Base-by-base conservation (phyloP, 306 rosid species). In the Lablab purpureus region DNA sequence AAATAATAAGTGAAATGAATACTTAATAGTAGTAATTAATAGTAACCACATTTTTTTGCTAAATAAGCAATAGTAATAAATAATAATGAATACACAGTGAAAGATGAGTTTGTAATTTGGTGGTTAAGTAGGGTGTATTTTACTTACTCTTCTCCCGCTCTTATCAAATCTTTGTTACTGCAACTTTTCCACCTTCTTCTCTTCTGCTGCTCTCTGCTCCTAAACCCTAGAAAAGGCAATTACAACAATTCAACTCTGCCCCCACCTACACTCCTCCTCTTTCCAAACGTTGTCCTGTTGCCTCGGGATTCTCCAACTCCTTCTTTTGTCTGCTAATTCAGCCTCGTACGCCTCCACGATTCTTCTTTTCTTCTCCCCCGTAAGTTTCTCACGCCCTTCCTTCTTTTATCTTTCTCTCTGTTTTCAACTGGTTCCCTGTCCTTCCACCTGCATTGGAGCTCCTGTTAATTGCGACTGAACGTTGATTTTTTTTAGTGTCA, bases 121-220 rank as follows among this genome's bases (percentile, higher is more conserved):
- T 25, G 27, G 69, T 58, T 28, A 4, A 36, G 0, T 4, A 2
- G 5, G 56, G 67, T 13, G 37, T 64, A 10, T 22, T 22, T 10
- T 22, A 7, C 12, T 34, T 11, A 28, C 10, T 5, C 0, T 4
- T 51, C 87, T 84, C 81, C 81, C 87, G 84, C 87, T 75, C 84
- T 40, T 63, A 7, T 36, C 74, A 64, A 60, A 59, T 79, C 41
- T 47, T 25, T 59, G 15, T 13, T 4, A 2, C 71, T 21, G 71
- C 77, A 43, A 3, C 55, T 54, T 54, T 17, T 34, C 1, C 5
- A 17, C 14, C 10, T 17, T 14, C 30, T 23, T 7, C 47, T 37
- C 2, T 37, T 36, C 41, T 6, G 10, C 2, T 7, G 2, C 43
- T 37, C 13, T 43, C 49, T 43, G 49, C 58, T 21, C 41, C 64